A percentile compares a stretch with the other conserved stretches of the same genome.
Evolutionary conservation across 2,329 filamentous ascomycete species (phyloP).

Genomic region (Beauveria sp.): DNA sequence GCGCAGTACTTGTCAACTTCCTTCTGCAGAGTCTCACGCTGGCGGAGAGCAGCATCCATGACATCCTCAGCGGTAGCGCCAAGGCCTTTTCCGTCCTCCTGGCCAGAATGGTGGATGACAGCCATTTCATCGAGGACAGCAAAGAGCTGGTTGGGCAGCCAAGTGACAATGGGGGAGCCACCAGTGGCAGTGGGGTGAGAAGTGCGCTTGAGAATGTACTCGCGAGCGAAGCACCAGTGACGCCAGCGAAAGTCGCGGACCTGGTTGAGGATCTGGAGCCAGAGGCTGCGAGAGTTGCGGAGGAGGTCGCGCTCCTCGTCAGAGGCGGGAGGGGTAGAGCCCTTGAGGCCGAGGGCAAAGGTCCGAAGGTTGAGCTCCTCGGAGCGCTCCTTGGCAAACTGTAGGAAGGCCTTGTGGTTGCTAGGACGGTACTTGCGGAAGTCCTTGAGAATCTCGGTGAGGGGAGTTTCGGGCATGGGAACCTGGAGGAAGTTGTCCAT

Average conservation of each 20-base stretch:
- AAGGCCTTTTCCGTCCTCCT: constrained; percentile 32
- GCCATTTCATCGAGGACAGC: constrained; percentile 68
- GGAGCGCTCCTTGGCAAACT: constrained; percentile 53
- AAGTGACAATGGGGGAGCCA: constrained; percentile 75
- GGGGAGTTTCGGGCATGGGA: constrained; percentile 78
- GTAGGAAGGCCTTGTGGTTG: constrained; percentile 80
- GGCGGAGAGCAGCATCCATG: constrained; percentile 58
- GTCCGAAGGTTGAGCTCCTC: constrained; percentile 45
- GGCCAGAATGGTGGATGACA: constrained; percentile 41
- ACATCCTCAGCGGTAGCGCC: constrained; percentile 46
- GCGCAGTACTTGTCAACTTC: constrained; percentile 70
- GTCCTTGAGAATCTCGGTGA: constrained; percentile 80
- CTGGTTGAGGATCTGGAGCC: constrained; percentile 61
- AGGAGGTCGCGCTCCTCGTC: constrained; percentile 35
- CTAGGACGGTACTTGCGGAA: constrained; percentile 85
- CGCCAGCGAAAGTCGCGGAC: constrained; percentile 77
- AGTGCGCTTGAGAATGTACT: constrained; percentile 77
- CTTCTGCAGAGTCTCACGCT: constrained; percentile 59
- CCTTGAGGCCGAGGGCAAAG: constrained; percentile 42
- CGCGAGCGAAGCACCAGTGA: constrained; percentile 78
- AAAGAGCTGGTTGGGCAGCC: constrained; percentile 73
- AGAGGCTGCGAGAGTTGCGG: constrained; percentile 49
- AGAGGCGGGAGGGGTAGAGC: constrained; percentile 13
- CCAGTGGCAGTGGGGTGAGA: constrained; percentile 71
- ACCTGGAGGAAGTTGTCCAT: constrained; percentile 83